These are phyloP conservation scores for Nicotiana undulata DNA, from an alignment of 257 asterid genomes.

Conservation along the genomic window DNA sequence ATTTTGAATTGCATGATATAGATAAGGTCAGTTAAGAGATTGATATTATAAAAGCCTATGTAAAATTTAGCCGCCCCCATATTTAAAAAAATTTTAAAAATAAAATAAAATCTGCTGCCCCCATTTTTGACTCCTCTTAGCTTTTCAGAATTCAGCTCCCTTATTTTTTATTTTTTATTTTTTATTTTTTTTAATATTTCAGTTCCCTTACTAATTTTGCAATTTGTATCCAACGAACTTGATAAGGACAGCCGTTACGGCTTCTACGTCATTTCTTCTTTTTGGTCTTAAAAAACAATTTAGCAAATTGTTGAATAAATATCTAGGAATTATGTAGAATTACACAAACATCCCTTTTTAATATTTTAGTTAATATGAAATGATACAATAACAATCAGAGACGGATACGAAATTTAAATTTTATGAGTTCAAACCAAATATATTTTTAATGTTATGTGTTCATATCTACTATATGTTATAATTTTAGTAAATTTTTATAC, in stretches of 20 bases:
- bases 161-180: too few species aligned
- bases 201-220: background rate
- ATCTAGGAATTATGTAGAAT: background rate
- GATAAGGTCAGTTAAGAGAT: background rate
- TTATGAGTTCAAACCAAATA: too few species aligned
- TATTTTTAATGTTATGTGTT: too few species aligned
- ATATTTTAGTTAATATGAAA: background rate
- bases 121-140: background rate
- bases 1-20: background rate
- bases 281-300: background rate
- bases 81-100: too few species aligned
- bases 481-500: too few species aligned
- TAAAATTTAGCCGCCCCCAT: background rate
- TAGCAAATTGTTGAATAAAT: background rate
- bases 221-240: background rate
- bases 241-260: background rate
- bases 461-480: too few species aligned
- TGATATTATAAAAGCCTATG: background rate
- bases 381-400: too few species aligned
- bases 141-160: background rate
- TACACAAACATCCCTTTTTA: background rate
- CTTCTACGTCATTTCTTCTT: background rate
- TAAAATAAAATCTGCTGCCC: background rate
- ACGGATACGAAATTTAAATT: too few species aligned
- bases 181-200: too few species aligned